Conservation (phyloP, 306 rosid genomes). For the Dalbergia cultrata region DNA sequence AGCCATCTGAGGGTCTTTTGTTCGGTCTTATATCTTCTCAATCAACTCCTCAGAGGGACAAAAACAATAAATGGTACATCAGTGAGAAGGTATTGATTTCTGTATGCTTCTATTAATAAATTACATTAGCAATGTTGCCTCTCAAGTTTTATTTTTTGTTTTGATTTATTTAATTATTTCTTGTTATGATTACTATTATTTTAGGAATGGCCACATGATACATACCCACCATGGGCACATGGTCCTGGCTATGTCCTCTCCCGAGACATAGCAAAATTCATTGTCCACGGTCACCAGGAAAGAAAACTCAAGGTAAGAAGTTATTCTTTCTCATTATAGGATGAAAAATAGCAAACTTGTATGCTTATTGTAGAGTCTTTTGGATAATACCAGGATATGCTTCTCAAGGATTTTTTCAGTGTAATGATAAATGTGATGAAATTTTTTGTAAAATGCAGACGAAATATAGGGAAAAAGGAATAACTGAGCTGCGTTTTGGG, state of each 20-base stretch:
- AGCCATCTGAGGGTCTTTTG: constrained; percentile 67
- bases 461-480: too few species aligned
- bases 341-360: background rate
- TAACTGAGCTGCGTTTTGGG: too few species aligned
- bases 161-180: constrained; percentile 18
- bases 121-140: constrained; percentile 6
- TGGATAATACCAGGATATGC: constrained; percentile 18
- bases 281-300: constrained; percentile 71
- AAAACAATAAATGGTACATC: constrained; percentile 89
- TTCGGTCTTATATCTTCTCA: constrained; percentile 86
- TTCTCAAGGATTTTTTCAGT: background rate
- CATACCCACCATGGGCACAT: constrained; percentile 97
- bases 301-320: constrained; percentile 73
- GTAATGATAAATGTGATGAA: too few species aligned
- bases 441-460: too few species aligned
- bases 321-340: constrained; percentile 3
- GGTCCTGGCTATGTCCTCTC: constrained; percentile 96
- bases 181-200: constrained; percentile 27
- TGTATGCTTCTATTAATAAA: constrained; percentile 6
- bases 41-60: constrained; percentile 85
- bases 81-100: constrained; percentile 67
- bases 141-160: constrained; percentile 12
- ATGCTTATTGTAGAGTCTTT: constrained; percentile 18
- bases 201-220: constrained; percentile 89
- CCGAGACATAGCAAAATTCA: constrained; percentile 82